phyloP scores from a whole-genome alignment of 768 basidiomycete genomes.

The Calocera cornea region DNA sequence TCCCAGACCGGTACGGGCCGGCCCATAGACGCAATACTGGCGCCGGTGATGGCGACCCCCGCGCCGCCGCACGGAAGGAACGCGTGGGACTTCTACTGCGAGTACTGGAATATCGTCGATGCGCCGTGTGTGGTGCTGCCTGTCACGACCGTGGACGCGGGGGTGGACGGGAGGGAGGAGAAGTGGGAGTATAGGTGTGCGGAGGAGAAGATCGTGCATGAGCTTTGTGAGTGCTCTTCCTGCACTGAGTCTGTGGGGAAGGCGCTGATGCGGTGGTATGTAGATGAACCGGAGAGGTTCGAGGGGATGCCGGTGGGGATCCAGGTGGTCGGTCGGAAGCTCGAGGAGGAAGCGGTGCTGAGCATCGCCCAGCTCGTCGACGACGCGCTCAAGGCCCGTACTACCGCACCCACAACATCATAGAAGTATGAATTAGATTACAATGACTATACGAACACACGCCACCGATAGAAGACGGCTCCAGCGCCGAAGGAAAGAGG shows the following conservation, averaged over 20 bases:
- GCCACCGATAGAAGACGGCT: neutral
- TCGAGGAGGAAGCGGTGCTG: conserved; percentile 65
- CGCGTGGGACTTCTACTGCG: conserved; percentile 42
- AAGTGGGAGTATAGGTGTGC: conserved; percentile 35
- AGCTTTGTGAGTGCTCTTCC: conserved; percentile 32
- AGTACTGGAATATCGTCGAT: conserved; percentile 54
- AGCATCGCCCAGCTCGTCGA: conserved; percentile 54
- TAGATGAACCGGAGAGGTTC: conserved; percentile 32
- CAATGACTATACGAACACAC: neutral
- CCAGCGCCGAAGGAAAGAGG: neutral
- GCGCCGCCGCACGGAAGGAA: conserved; percentile 53
- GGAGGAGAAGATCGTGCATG: conserved; percentile 37
- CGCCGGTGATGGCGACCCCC: conserved; percentile 43
- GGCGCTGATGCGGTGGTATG: neutral
- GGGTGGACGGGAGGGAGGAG: conserved; percentile 36
- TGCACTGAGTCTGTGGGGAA: too few relatives aligned
- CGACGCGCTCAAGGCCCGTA: conserved; percentile 23
- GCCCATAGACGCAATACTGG: conserved; percentile 62
- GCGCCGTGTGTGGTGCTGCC: conserved; percentile 50
- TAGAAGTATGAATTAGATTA: neutral
- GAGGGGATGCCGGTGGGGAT: conserved; percentile 46
- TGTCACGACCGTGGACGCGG: conserved; percentile 44
- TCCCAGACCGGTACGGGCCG: conserved; percentile 43
- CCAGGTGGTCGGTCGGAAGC: conserved; percentile 53
- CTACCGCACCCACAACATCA: too few relatives aligned